Base-by-base conservation (phyloP, 108 stramenopile species). In the Aurantiochytrium sp. region DNA sequence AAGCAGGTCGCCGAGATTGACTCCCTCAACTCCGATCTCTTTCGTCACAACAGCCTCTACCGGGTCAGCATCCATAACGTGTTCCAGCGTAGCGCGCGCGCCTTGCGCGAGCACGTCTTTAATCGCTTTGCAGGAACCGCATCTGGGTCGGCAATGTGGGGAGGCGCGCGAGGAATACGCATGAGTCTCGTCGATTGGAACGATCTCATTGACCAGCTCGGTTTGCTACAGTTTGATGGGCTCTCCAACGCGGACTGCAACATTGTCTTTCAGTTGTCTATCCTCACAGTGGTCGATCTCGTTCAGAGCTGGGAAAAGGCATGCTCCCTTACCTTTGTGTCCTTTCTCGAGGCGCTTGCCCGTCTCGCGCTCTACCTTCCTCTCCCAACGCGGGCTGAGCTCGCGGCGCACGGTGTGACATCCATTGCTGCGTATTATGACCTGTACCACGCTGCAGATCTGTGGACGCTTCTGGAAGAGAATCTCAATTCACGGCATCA, bases 321-420 rank as follows among this genome's bases (percentile, higher is more conserved):
- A 12, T 83, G 76, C 23, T 53, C 76, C 6, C 76, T 83, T 23
- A 83, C 76, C n/a, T 83, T 83, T 53, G 76, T 83, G 51, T 83
- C 76, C 76, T 83, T 83, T 53, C n/a, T 83, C 23, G 76, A 83
- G 28, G 76, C 76, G 0, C n/a, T 83, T 6, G 76, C 76, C 10
- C 76, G 76, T 10, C 51, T 83, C 49, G 45, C 76, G 6, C 76
- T 53, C 45, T 83, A 53, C 51, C 28, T 83, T 8, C 51, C 51
- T 43, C 76, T 83, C 51, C 76, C 76, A 12, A 53, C 76, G 49
- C n/a, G 51, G 28, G 1, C 45, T 4, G 45, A 53, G 4, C 45
- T 83, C n/a, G 49, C 51, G 6, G 6, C 49, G n/a, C 45, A 47
- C 49, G 76, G 76, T 12, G 76, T 83, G 10, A 83, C 49, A 6